These are phyloP conservation scores for Russula compacta DNA, from an alignment of 768 basidiomycete genomes.

Conservation along the genomic window DNA sequence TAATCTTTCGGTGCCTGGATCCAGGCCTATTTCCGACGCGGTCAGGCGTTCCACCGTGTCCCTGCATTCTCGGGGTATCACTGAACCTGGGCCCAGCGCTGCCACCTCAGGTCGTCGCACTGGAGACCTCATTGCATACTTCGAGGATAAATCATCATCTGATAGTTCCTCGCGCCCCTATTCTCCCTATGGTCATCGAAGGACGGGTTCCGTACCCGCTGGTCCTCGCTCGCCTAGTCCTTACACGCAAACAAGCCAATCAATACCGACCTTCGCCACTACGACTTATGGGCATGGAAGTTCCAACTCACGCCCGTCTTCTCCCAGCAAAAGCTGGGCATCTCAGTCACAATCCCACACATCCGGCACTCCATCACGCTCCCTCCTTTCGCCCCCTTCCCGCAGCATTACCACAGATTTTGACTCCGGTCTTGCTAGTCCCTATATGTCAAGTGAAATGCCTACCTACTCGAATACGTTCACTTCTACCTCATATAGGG, in stretches of 20 bases:
- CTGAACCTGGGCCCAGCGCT: constrained; percentile 38
- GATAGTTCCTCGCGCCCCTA: constrained; percentile 22
- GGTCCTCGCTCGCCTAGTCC: constrained; percentile 34
- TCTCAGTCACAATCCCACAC: constrained; percentile 26
- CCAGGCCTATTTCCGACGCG: constrained; percentile 31
- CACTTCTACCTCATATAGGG: constrained; percentile 30
- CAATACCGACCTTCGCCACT: constrained; percentile 33
- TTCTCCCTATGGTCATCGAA: constrained; percentile 36
- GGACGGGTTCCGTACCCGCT: constrained; percentile 40
- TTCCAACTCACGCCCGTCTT: constrained; percentile 38
- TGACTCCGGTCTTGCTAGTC: constrained; percentile 30
- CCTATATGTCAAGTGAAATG: constrained; percentile 22
- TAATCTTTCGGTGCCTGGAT: constrained; percentile 23
- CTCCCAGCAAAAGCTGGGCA: constrained; percentile 37
- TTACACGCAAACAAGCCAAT: constrained; percentile 30
- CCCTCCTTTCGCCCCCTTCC: constrained; percentile 42
- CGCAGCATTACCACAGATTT: constrained; percentile 24
- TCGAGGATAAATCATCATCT: constrained; percentile 46
- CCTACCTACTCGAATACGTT: constrained; percentile 31
- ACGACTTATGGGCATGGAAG: constrained; percentile 31
- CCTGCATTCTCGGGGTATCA: constrained; percentile 45
- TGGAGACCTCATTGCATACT: constrained; percentile 66
- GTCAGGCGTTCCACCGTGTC: constrained; percentile 36
- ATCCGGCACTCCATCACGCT: constrained; percentile 18
- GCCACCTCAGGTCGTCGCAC: constrained; percentile 45